Evolutionary conservation across 2,329 filamentous ascomycete species (phyloP), one percentile per base, ranked within the genome.

Genomic region (Colletotrichum tropicicola): DNA sequence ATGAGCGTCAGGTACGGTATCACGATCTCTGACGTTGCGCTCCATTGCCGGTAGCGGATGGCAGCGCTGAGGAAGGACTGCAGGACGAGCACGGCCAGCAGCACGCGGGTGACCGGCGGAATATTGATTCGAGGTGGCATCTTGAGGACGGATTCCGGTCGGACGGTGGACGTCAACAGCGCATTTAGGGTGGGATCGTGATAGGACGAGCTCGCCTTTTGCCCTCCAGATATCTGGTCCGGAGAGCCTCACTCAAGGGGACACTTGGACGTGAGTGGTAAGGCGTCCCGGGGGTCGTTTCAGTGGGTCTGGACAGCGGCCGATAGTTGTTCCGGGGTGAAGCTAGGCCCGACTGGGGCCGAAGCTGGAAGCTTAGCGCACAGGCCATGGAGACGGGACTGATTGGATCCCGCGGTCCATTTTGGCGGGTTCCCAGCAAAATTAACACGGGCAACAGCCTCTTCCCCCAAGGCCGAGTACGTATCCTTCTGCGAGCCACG

Each of bases 101-200:
- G 85, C 71, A 88, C 89, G 68, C 96, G 91, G 49, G 96, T 98
- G 70, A 97, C 88, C 28, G 96, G 95, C 65, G 96, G 96, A 68
- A 98, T 91, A 75, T 97, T 98, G 80, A 98, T 86, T 83, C 95
- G 91, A 57, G 90, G 86, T 73, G 92, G 87, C 93, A 97, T 91
- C 75, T 73, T 79, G 78, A 71, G n/a, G 39, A 66, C 35, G 48
- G 62, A 49, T 65, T 65, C 57, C 62, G 45, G 51, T 62, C 51
- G 37, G 43, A 19, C 35, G 58, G 58, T 44, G 57, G 25, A 51
- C 62, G 57, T 62, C 15, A 62, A 62, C 57, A 65, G 51, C 49
- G 47, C 62, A 65, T 65, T 17, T 47, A 65, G 28, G 56, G 44
- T 65, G 57, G 28, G 37, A 48, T 65, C 57, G 57, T 62, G 37